Evolutionary conservation across 192 early-diverging fungal species (phyloP), one percentile per base, ranked within the genome.

Genomic region (Chytriomyces hyalinus): DNA sequence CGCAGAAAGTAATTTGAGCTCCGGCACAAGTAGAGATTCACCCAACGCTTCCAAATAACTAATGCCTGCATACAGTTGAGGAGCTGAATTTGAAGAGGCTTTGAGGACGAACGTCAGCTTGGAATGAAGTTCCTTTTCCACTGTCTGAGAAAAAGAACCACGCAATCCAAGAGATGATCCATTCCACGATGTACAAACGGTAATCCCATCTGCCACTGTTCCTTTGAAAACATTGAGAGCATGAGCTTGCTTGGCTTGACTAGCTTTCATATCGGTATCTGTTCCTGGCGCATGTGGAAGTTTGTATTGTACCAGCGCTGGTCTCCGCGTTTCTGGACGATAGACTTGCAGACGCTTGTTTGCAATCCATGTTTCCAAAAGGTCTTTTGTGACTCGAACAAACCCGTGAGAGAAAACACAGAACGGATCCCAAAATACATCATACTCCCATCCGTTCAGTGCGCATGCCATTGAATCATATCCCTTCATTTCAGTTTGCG

Each of bases 371-470:
- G 64, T 9, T 9, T 78, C 36, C 28, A 71, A 49, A 20, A 44
- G 22, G n/a, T 11, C 26, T 61, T 59, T 70, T 15, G 68, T 36
- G 15, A 76, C 13, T 6, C 17, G 8, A 7, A 77, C 47, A 44
- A 36, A 65, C 10, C 65, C 70, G 15, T 48, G 7, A 7, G 62
- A 45, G 11, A 26, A 28, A 11, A 79, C 28, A 50, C 78, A 79
- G 49, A 75, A 79, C 4, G 78, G 78, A 9, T 76, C 49, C 78
- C 78, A 79, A 51, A 79, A 73, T 6, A 79, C 73, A n/a, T 70
- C n/a, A 65, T 26, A 26, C 17, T 63, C 61, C 43, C 48, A 65
- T 13, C 71, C 71, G 28, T 63, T 49, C 4, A 15, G 10, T 24
- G 8, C 8, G 26, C 36, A 68, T 51, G 77, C 44, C 71, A 79